phyloP scores from a whole-genome alignment of 1,284 basidiomycete species.

The Microbotryomycetes sp. region DNA sequence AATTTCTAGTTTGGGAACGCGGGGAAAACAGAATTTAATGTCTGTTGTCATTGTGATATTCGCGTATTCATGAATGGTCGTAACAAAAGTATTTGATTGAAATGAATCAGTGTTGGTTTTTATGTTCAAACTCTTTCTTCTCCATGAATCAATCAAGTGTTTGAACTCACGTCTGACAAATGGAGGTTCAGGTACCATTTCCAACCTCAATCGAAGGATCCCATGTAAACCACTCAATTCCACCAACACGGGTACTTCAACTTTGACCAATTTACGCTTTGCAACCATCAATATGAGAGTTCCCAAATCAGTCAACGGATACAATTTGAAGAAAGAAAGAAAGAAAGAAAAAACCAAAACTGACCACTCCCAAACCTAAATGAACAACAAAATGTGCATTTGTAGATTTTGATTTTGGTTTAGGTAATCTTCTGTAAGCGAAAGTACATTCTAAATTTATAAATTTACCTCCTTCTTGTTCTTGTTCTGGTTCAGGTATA shows the following conservation, averaged over 20 bases:
- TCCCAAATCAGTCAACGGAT: too few relatives aligned
- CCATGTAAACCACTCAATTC: conserved; percentile 1
- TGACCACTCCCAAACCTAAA: conserved; percentile 1
- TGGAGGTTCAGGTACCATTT: conserved; percentile 9
- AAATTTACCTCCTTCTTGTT: neutral
- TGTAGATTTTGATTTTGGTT: neutral
- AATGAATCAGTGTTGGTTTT: too few relatives aligned
- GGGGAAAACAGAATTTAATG: conserved; percentile 3
- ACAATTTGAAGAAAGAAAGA: neutral
- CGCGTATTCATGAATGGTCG: too few relatives aligned
- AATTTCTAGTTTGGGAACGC: conserved; percentile 1
- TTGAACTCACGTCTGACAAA: conserved; percentile 4
- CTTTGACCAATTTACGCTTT: conserved; percentile 1
- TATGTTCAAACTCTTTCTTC: too few relatives aligned
- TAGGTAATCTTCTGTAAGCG: conserved; percentile 2
- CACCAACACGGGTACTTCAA: conserved; percentile 1
- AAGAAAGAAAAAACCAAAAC: neutral
- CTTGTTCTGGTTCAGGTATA: neutral
- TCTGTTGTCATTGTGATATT: neutral
- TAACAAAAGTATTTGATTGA: too few relatives aligned
- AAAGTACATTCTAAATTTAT: conserved; percentile 5
- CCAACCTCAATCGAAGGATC: neutral
- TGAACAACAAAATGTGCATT: conserved; percentile 4
- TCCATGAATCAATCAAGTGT: too few relatives aligned
- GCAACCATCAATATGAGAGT: too few relatives aligned